Conservation (phyloP, 306 rosid species). For the Ceratonia siliqua region DNA sequence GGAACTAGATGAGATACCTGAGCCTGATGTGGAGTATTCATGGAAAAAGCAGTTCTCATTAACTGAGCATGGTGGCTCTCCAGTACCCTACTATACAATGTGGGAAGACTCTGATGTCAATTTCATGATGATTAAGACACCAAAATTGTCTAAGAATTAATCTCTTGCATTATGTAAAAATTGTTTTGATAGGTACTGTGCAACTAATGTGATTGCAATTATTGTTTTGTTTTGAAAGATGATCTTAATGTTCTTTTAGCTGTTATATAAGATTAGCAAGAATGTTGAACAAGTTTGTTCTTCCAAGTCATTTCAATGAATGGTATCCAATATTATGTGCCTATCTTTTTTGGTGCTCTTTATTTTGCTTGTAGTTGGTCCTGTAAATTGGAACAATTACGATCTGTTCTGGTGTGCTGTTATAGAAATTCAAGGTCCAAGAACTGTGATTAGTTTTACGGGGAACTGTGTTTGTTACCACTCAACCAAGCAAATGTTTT, state of each 20-base stretch:
- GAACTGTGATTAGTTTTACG: no score
- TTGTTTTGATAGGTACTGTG: conserved; percentile 14
- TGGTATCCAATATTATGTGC: not conserved
- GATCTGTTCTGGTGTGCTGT: no score
- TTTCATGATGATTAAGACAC: conserved; percentile 60
- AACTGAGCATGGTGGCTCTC: conserved; percentile 40
- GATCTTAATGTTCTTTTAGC: conserved; percentile 13
- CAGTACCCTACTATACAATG: conserved; percentile 31
- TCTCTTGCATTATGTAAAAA: not conserved
- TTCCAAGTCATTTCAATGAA: not conserved
- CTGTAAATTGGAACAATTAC: no score
- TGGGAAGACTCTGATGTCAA: conserved; percentile 48
- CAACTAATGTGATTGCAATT: conserved; percentile 38
- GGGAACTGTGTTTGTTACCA: no score
- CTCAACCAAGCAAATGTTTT: no score
- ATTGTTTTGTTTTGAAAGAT: not conserved
- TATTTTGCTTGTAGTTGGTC: no score
- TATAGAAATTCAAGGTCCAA: no score
- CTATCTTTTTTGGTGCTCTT: not conserved
- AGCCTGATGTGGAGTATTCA: conserved; percentile 39
- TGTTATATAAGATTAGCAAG: not conserved
- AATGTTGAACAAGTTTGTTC: not conserved
- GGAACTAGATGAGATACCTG: conserved; percentile 51
- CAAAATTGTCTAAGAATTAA: conserved; percentile 27
- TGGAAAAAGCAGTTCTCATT: conserved; percentile 19